Evolutionary conservation across 192 early-diverging fungal genomes (phyloP).

Genomic region (Mortierella hygrophila): DNA sequence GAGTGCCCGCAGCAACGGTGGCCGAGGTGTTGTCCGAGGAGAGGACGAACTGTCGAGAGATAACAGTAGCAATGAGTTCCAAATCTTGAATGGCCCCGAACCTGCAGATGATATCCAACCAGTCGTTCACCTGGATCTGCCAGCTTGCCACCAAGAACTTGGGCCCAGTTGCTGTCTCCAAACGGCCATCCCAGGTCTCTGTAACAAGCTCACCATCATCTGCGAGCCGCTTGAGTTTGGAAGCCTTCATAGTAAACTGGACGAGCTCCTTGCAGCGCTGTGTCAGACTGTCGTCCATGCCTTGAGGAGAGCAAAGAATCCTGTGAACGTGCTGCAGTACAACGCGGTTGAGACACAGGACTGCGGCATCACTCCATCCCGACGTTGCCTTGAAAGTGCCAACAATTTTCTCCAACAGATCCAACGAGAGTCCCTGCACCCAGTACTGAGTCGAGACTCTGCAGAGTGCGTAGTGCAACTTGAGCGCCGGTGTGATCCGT

Average conservation of each 20-base stretch:
- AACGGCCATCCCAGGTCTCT: conserved; percentile 30
- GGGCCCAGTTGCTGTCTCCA: conserved; percentile 21
- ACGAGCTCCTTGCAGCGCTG: conserved; percentile 31
- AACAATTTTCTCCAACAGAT: conserved; percentile 20
- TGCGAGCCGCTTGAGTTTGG: conserved; percentile 18
- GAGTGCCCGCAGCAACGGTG: neutral
- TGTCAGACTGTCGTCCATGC: neutral
- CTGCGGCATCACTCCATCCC: conserved; percentile 28
- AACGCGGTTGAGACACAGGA: conserved; percentile 36
- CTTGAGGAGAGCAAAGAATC: conserved; percentile 25
- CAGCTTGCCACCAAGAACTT: conserved; percentile 58
- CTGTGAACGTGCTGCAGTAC: conserved; percentile 45
- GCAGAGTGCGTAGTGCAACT: conserved; percentile 38
- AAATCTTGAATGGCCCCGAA: conserved; percentile 47
- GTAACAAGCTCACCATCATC: neutral
- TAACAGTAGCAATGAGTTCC: conserved; percentile 44
- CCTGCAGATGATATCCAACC: conserved; percentile 59
- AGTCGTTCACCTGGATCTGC: conserved; percentile 66
- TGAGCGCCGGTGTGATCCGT: conserved; percentile 30
- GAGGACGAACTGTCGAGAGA: conserved; percentile 33
- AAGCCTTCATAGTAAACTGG: conserved; percentile 37
- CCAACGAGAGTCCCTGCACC: conserved; percentile 13
- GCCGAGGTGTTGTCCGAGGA: neutral
- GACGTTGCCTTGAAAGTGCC: conserved; percentile 19
- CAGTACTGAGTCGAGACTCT: conserved; percentile 43